Base-by-base conservation (phyloP, 2,329 filamentous ascomycete species). In the Stachybotrys echinatus region DNA sequence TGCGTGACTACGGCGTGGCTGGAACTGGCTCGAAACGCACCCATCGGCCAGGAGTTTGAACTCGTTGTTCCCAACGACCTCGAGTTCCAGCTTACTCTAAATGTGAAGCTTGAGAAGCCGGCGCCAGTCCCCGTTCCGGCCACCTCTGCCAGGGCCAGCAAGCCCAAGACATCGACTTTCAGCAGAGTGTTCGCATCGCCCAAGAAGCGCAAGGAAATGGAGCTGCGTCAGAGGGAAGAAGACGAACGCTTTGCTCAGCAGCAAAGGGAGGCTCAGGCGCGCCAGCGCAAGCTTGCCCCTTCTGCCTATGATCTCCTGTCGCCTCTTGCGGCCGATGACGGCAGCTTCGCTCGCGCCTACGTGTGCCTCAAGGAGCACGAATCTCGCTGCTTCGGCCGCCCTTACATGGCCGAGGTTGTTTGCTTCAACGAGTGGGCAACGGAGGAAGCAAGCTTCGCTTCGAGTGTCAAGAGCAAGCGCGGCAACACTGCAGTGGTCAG, bases 351-450 rank as follows among this genome's bases (percentile, higher is more conserved):
- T 20, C 87, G 94, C 49, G 87, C 94, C 4, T 99, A 99, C 59
- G 87, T 99, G 18, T 92, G 90, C 61, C 79, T 99, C 47, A 94
- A 92, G 67, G 92, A 96, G 65, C 91, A 96, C 63, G 94, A 99
- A 70, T 76, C 83, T 48, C 80, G 86, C 54, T 94, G 92, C 63
- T 99, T 88, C 61, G 94, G 94, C 34, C 85, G 94, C 18, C 91
- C 90, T 8, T 87, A 92, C 61, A 85, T 85, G 54, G 89, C 92
- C 17, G 92, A 97, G 59, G 84, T 97, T 50, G 88, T 90, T 18
- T 95, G 91, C 70, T 99, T 97, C 80, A 99, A 99, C 63, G 94
- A 99, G 72, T 99, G 94, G 94, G 94, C 94, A 0, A 85, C 88
- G 3, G 94, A 99, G 65, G 89, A 94, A 58, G 83, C 82, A 10